Base-by-base conservation (phyloP, 306 rosid genomes). In the Inga leiocalycina region DNA sequence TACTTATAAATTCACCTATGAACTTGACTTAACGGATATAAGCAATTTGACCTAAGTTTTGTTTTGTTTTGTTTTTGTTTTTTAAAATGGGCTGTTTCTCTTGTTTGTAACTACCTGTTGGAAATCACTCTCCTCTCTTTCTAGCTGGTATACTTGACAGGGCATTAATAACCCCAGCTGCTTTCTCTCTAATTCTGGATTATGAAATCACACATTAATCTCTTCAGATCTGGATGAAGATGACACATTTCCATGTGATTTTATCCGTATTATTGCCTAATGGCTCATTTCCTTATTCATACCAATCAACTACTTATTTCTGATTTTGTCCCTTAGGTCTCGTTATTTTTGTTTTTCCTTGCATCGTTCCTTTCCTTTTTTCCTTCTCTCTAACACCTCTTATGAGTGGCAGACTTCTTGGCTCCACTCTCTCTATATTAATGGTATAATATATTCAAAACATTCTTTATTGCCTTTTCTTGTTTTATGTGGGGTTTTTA, bases 71-170 rank as follows among this genome's bases (percentile, higher is more conserved):
- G 34, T 32, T 32, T 39, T 35, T 2, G 35, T 34, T 35, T 35
- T 35, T 24, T 15, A 39, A 61, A 34, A 48, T 48, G 51, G 10
- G 74, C 65, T 54, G 24, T 67, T 68, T 80, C 81, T 79, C 75
- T 86, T 32, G 59, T 16, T 22, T 69, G 44, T 65, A 77, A 75
- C 37, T 49, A 22, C 34, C 32, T 57, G 12, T 20, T 57, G 30
- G 30, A n/a, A 57, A 19, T 57, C 64, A 54, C 13, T 57, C 64
- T 57, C 30, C 30, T n/a, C 12, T 57, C 64, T 57, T 56, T 56
- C 13, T 57, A n/a, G 64, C 30, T 57, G 27, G 64, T 57, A 9
- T 56, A 10, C 64, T 2, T 57, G 64, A 20, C 30, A 57, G 64
- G 11, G 64, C 30, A 57, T 57, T 57, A 57, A 57, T 57, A 30